These are phyloP conservation scores for Globisporangium paddicum DNA, from an alignment of 352 stramenopile genomes.

Conservation along the genomic window DNA sequence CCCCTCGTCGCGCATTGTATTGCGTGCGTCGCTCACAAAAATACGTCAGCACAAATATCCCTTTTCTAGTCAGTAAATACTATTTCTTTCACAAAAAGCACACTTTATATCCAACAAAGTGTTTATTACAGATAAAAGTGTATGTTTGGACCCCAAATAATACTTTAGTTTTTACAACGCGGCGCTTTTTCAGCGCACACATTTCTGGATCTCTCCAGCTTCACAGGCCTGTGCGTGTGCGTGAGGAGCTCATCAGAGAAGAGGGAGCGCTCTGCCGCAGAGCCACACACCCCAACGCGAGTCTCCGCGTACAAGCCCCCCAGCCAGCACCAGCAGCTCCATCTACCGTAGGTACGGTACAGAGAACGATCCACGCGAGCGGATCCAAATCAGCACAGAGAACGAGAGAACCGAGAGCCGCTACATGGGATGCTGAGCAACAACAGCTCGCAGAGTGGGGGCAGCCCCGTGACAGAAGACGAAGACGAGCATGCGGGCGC, in stretches of 20 bases:
- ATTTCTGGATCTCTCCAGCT: conserved; percentile 11
- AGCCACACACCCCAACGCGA: conserved; percentile 5
- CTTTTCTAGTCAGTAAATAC: background rate
- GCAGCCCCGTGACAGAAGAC: conserved; percentile 52
- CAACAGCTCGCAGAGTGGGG: conserved; percentile 46
- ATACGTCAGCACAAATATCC: background rate
- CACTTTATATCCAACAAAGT: too few species aligned
- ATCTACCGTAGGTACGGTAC: background rate
- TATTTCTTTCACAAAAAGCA: background rate
- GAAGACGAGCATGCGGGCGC: conserved; percentile 19
- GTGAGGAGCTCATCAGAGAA: background rate
- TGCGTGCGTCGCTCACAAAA: conserved; percentile 1
- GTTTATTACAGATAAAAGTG: background rate
- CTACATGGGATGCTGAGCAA: conserved; percentile 15
- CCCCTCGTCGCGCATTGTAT: background rate
- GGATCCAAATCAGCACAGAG: too few species aligned
- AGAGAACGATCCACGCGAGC: background rate
- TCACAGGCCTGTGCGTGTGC: background rate
- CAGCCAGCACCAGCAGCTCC: background rate
- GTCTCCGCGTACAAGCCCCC: conserved; percentile 3
- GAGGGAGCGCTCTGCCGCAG: background rate
- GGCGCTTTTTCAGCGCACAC: conserved; percentile 4
- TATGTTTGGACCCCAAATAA: too few species aligned
- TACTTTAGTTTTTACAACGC: conserved; percentile 7
- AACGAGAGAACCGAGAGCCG: background rate